Percentiles rank a stretch among this genome's conserved stretches.
phyloP scores from a whole-genome alignment of 306 rosid species.

The Lathyrus sativus region DNA sequence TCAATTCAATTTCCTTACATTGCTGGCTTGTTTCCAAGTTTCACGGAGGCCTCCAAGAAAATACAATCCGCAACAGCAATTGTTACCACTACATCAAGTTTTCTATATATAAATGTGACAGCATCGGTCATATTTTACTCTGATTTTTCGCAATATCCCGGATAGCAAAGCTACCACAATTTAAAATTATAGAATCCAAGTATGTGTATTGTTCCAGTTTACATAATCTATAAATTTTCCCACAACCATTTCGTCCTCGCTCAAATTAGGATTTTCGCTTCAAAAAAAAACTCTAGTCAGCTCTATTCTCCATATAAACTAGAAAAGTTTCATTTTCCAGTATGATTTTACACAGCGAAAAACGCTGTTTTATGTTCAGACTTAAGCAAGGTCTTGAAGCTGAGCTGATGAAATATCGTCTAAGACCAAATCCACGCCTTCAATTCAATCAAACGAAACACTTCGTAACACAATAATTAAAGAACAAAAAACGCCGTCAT shows the following conservation, averaged over 20 bases:
- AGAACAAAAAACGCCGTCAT: not conserved
- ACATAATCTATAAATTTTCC: not conserved
- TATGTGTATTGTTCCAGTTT: not conserved
- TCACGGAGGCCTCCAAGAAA: not conserved
- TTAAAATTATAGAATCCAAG: not conserved
- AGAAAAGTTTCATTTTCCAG: not conserved
- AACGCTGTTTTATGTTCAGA: not conserved
- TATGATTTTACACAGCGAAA: not conserved
- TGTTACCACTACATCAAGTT: not conserved
- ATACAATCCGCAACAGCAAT: not conserved
- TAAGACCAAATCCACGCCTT: not conserved
- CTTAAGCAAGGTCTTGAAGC: not conserved
- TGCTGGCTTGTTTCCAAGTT: not conserved
- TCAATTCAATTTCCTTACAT: slow-evolving; percentile 24
- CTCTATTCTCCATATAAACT: not conserved
- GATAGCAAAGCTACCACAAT: not conserved
- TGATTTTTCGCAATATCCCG: not conserved
- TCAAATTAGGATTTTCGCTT: not conserved
- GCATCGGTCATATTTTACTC: not conserved
- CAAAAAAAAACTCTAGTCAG: not conserved
- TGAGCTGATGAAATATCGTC: not conserved
- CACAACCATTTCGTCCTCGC: not conserved
- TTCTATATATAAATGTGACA: not conserved
- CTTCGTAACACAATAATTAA: not conserved
- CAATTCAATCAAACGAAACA: not conserved